phyloP scores from a whole-genome alignment of 1,139 yeast genomes.

The Suhomyces chickasaworum region DNA sequence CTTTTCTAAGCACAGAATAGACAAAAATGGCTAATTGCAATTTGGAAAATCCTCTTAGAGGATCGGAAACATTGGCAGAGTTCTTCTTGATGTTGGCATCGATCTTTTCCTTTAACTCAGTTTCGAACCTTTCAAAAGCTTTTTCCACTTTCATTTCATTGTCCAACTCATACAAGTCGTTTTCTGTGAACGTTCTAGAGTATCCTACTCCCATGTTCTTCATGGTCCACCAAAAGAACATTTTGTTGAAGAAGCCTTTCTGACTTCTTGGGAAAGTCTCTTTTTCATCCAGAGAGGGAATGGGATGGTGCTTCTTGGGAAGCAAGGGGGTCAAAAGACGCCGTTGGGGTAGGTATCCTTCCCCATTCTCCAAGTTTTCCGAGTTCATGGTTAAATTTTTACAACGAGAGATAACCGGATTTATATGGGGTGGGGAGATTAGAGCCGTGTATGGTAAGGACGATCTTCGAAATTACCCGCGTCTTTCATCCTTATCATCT shows the following conservation, averaged over 20 bases:
- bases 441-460: neutral
- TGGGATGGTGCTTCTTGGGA: slow-evolving; percentile 46
- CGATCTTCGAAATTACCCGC: too few species aligned
- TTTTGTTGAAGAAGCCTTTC: slow-evolving; percentile 33
- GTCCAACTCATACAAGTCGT: slow-evolving; percentile 60
- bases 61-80: neutral
- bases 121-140: neutral
- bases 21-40: neutral
- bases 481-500: too few species aligned
- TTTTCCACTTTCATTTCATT: slow-evolving; percentile 53
- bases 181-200: slow-evolving; percentile 61
- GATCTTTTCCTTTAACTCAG: neutral
- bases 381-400: neutral
- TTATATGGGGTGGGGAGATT: neutral
- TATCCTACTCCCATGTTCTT: slow-evolving; percentile 67
- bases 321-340: slow-evolving; percentile 4
- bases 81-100: neutral
- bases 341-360: neutral
- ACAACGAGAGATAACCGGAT: neutral
- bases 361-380: neutral
- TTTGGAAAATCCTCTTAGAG: neutral
- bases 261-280: slow-evolving; percentile 37
- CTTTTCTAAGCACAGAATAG: neutral
- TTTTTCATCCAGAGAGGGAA: slow-evolving; percentile 57
- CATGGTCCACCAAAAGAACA: slow-evolving; percentile 59